Conservation (phyloP, 139 green algal genomes). For the Microglena sp. region DNA sequence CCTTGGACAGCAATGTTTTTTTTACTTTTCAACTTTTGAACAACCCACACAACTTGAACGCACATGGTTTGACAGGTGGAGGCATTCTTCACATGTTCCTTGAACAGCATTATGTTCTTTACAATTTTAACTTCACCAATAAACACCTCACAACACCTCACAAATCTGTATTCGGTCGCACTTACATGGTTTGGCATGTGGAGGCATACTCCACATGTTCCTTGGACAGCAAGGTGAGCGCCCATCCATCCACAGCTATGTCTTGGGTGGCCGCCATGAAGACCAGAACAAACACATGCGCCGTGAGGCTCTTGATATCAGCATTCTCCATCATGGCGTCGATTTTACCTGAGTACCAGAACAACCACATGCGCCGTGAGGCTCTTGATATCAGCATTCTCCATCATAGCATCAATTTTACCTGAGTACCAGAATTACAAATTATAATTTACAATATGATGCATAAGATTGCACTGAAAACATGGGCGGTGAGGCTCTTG, state of each 20-base stretch:
- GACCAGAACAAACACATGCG: constrained; percentile 78
- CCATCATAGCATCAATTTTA: too few species aligned
- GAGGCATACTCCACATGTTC: constrained; percentile 73
- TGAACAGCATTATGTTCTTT: too few species aligned
- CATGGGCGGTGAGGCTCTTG: too few species aligned
- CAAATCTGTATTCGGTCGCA: too few species aligned
- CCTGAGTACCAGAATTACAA: constrained; percentile 78
- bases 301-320: constrained; percentile 57
- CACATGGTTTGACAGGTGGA: constrained; percentile 84
- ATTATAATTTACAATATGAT: too few species aligned
- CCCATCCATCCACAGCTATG: constrained; percentile 92
- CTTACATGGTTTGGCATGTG: constrained; percentile 76
- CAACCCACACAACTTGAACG: too few species aligned
- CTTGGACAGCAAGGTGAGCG: constrained; percentile 75
- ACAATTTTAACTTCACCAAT: too few species aligned
- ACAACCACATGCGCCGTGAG: constrained; percentile 77
- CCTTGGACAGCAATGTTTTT: too few species aligned
- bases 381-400: constrained; percentile 44
- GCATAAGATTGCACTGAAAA: too few species aligned
- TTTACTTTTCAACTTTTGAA: too few species aligned
- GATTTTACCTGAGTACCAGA: constrained; percentile 75
- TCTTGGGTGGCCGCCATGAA: constrained; percentile 86
- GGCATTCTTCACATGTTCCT: constrained; percentile 65
- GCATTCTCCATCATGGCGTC: constrained; percentile 36
- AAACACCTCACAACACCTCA: too few species aligned